Evolutionary conservation across 495 filamentous ascomycete species (phyloP), one percentile per base, ranked within the genome.

Genomic region (Hyaloscypha hepaticicola): DNA sequence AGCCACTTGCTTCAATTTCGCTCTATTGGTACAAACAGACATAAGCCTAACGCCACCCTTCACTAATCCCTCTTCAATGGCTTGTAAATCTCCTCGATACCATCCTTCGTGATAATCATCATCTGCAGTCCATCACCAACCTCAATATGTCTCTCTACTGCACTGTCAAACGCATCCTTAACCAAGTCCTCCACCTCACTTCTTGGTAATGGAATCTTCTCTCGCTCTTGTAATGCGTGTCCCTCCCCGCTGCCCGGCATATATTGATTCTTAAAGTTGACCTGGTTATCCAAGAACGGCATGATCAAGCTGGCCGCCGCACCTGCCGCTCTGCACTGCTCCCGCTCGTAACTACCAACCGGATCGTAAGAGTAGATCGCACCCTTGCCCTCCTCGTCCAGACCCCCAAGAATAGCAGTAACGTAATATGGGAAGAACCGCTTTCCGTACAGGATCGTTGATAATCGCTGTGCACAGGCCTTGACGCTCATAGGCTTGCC

Each of bases 251-350:
- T 92, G n/a, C 87, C 89, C 11, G 95, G 95, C 28, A 92, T 81
- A 75, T 96, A 96, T 80, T 98, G 95, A 75, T 99, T 99, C 83
- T 98, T 98, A 83, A 92, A 95, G 78, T 98, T 97, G 80, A 99
- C 95, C 77, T 99, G 96, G 75, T 98, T 99, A 76, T 99, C 95
- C 74, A 99, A 80, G 82, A 99, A 98, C 4, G 95, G 95, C 90
- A 97, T 98, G 76, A 99, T 99, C 78, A 99, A 80, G 69, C 91
- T 96, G 41, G 91, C 89, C 31, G 96, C 95, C n/a, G 95, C 92
- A 61, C 95, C 95, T 22, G 91, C 95, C 22, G 96, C 93, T 38
- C 93, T 88, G 78, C 96, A 97, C 77, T 94, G 90, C 78, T 98
- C 95, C 70, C 95, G 79, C 80, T 98, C 95, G 76, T 97, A 97